These are phyloP conservation scores for Penicillium flavigenum DNA, from an alignment of 495 filamentous ascomycete species.

Conservation along the genomic window DNA sequence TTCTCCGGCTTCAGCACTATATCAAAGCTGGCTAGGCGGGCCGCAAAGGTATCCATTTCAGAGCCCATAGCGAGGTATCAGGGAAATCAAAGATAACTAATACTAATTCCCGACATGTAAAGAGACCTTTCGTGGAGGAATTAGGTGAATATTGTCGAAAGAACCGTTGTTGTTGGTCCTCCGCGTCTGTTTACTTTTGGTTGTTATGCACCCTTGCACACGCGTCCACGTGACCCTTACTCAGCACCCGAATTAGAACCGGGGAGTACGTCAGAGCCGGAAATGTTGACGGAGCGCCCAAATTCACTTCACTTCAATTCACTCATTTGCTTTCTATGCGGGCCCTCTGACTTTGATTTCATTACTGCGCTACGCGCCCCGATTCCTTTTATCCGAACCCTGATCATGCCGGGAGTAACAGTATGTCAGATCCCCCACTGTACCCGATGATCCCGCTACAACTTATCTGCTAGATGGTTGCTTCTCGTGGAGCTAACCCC, in stretches of 20 bases:
- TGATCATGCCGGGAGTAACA: constrained; percentile 37
- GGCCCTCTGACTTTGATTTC: constrained; percentile 21
- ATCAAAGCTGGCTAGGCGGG: constrained; percentile 75
- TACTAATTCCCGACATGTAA: constrained; percentile 9
- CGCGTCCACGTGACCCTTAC: constrained; percentile 31
- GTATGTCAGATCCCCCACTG: constrained; percentile 28
- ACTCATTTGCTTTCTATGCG: constrained; percentile 23
- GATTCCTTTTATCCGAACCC: constrained; percentile 24
- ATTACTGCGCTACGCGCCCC: constrained; percentile 32
- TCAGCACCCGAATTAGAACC: constrained; percentile 19
- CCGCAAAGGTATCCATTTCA: constrained; percentile 62
- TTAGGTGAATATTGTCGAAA: constrained; percentile 6
- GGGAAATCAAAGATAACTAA: constrained; percentile 10
- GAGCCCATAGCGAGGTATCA: constrained; percentile 28
- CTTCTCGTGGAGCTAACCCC: constrained; percentile 23
- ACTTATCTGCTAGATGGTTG: constrained; percentile 25
- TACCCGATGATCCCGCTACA: constrained; percentile 12
- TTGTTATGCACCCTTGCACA: constrained; percentile 31
- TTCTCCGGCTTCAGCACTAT: constrained; percentile 56
- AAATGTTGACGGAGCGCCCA: constrained; percentile 14
- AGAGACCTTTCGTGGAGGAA: constrained; percentile 1
- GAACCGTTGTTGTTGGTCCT: constrained; percentile 27
- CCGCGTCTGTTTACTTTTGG: constrained; percentile 40
- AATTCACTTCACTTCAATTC: constrained; percentile 15
- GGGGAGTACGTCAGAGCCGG: constrained; percentile 28